phyloP scores from a whole-genome alignment of 345 rosid genomes.

The Lagerstroemia speciosa region DNA sequence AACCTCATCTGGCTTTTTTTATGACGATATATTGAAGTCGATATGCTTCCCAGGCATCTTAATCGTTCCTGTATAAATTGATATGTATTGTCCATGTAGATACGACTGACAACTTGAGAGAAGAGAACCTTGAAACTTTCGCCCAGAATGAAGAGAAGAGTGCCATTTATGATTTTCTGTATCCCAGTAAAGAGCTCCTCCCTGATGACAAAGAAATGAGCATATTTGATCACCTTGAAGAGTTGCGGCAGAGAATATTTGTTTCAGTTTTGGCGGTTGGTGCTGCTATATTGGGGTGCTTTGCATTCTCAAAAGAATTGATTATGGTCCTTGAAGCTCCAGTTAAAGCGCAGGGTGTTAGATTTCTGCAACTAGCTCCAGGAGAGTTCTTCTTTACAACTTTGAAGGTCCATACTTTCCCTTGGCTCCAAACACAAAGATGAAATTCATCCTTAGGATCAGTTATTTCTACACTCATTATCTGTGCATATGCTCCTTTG shows the following conservation, averaged over 20 bases:
- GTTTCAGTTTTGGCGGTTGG: constrained; percentile 91
- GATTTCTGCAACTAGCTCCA: constrained; percentile 92
- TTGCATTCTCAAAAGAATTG: constrained; percentile 82
- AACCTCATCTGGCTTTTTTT: neutral
- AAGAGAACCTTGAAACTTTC: constrained; percentile 19
- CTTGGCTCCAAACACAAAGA: neutral
- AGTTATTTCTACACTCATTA: neutral
- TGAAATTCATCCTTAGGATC: neutral
- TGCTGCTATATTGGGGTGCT: constrained; percentile 86
- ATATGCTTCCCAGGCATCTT: constrained; percentile 1
- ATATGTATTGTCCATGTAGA: constrained; percentile 17
- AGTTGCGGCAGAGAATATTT: constrained; percentile 79
- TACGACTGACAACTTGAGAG: constrained; percentile 26
- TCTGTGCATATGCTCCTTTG: neutral
- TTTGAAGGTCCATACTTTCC: constrained; percentile 46
- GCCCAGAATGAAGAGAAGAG: constrained; percentile 34
- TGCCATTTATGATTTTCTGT: constrained; percentile 60
- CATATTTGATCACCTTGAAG: constrained; percentile 93
- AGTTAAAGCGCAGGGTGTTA: constrained; percentile 81
- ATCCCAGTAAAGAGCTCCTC: constrained; percentile 81
- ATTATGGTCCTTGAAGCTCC: constrained; percentile 93
- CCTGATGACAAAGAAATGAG: constrained; percentile 97
- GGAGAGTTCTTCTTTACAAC: constrained; percentile 99
- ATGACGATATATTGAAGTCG: neutral
- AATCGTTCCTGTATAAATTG: too few species aligned